Base-by-base conservation (phyloP, 1,139 yeast genomes). In the Hemisphaericaspora xylofermentans region DNA sequence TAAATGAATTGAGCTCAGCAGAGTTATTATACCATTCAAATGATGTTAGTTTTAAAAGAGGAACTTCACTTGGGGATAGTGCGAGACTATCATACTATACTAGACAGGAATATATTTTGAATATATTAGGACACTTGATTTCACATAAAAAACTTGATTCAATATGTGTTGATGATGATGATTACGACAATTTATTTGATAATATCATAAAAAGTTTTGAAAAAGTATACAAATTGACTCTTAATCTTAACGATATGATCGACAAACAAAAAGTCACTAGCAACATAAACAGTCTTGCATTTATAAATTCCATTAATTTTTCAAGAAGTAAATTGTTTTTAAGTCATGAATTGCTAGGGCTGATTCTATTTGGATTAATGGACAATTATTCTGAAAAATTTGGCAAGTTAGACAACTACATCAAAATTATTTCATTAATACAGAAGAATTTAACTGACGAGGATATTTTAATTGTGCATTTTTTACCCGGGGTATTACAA, bases 291-390 rank as follows among this genome's bases (percentile, higher is more conserved):
- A 71, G 76, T 45, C 60, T 77, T 10, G 58, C 61, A 9, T 81
- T 85, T 50, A 73, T 78, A 35, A 78, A 80, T 50, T 69, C 79
- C 14, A 60, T 82, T 37, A 71, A 70, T 37, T 80, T 76, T 52
- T 76, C 85, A 53, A 78, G 88, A 45, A 77, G 77, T 39, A 81
- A 80, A 50, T 64, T 87, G 26, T 73, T 80, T 44, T 69, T 68
- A 38, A 83, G 82, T 51, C 95, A 89, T 57, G 96, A 88, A 52
- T 57, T 74, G 3, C 63, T 91, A 45, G 84, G 93, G 32, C 85
- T 82, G 55, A 66, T 88, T 3, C 63, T 84, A 24, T 79, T 59
- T 53, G 79, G 84, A 10, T 59, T 75, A 40, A 60, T 74, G 9
- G 68, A 70, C 12, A 63, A 64, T 21, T 69, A 71, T 32, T 49